phyloP scores from a whole-genome alignment of 75 land plant genomes.

The Cupressus sempervirens region DNA sequence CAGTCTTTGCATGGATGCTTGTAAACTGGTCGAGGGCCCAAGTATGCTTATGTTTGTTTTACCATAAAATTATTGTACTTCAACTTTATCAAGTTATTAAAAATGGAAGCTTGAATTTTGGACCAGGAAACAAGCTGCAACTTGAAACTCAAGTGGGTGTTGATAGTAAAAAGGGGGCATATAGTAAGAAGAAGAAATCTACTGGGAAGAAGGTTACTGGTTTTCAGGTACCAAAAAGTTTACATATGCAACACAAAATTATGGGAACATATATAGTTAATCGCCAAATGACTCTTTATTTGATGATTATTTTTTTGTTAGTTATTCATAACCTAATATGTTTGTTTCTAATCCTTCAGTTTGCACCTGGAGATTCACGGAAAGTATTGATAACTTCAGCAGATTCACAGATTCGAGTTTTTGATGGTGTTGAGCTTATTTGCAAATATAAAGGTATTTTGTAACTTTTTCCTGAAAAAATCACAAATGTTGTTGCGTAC shows the following conservation, averaged over 20 bases:
- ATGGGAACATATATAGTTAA: background rate
- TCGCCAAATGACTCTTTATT: background rate
- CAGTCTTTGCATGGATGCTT: background rate
- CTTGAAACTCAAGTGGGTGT: constrained; percentile 41
- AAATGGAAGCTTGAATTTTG: background rate
- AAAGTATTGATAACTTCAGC: constrained; percentile 71
- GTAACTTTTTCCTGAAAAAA: background rate
- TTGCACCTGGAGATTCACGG: constrained; percentile 42
- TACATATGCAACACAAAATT: background rate
- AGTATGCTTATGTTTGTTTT: background rate
- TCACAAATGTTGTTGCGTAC: no score
- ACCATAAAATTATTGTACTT: background rate
- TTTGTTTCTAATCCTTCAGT: constrained; percentile 28
- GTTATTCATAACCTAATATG: background rate
- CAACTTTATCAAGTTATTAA: background rate
- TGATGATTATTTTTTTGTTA: background rate
- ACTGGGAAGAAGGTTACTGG: constrained; percentile 73
- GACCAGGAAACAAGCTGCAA: constrained; percentile 45
- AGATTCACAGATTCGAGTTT: constrained; percentile 63
- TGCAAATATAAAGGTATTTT: constrained; percentile 58
- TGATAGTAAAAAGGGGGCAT: constrained; percentile 36
- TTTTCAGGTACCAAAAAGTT: constrained; percentile 51
- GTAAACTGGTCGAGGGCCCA: background rate
- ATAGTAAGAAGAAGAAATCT: constrained; percentile 45
- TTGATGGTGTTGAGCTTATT: constrained; percentile 36